phyloP scores from a whole-genome alignment of 768 basidiomycete species.

The Amanita muscaria region DNA sequence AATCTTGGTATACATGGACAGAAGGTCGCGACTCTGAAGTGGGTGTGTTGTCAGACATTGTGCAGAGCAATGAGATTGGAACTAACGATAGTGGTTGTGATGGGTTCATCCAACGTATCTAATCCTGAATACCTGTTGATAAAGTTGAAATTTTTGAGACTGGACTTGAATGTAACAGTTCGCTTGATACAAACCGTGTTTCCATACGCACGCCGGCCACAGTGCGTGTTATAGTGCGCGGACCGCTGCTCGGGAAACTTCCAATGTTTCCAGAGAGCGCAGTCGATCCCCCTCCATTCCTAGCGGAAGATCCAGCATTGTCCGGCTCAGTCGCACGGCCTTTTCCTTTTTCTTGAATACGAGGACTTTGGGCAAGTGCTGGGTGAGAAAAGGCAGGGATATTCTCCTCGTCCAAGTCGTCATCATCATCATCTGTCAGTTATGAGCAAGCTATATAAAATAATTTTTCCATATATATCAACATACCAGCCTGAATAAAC shows the following conservation, averaged over 20 bases:
- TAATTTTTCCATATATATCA: background rate
- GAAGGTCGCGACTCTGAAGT: constrained; percentile 71
- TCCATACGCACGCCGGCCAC: constrained; percentile 86
- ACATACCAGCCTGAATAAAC: constrained; percentile 71
- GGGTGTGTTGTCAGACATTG: constrained; percentile 6
- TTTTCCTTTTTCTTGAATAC: constrained; percentile 58
- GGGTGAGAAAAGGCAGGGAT: constrained; percentile 77
- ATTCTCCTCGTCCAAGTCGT: constrained; percentile 73
- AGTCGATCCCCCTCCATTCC: constrained; percentile 21
- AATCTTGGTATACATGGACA: constrained; percentile 88
- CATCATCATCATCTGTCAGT: constrained; percentile 53
- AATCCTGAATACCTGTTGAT: constrained; percentile 59
- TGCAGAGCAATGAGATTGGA: background rate
- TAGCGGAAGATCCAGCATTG: constrained; percentile 38
- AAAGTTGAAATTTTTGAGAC: background rate
- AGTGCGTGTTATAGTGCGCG: constrained; percentile 45
- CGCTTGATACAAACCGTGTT: constrained; percentile 63
- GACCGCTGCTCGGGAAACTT: constrained; percentile 31
- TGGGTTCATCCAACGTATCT: constrained; percentile 90
- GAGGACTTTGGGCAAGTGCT: constrained; percentile 32
- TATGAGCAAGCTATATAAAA: background rate
- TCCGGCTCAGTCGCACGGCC: constrained; percentile 50
- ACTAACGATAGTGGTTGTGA: constrained; percentile 80
- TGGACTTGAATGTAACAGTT: background rate
- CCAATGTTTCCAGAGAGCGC: constrained; percentile 69